Evolutionary conservation across 495 filamentous ascomycete genomes (phyloP).

Genomic region (Xylaria castorea): DNA sequence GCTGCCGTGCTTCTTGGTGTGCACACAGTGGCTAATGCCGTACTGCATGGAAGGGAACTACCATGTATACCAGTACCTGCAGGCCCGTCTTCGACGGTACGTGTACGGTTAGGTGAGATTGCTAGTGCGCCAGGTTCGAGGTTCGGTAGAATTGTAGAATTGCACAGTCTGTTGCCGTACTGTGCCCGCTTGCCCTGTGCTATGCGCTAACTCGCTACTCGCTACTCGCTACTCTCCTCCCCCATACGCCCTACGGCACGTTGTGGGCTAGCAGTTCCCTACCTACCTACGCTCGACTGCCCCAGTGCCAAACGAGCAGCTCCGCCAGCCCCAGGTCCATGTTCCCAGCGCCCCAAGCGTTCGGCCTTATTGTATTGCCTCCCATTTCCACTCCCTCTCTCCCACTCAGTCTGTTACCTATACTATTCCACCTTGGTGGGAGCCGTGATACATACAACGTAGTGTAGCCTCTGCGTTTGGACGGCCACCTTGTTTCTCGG

Average conservation of each 20-base stretch:
- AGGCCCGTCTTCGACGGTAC: neutral
- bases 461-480: constrained; percentile 1
- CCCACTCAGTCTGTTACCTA: constrained; percentile 11
- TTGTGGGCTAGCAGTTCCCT: neutral
- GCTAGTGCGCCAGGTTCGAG: neutral
- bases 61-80: neutral
- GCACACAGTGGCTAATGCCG: neutral
- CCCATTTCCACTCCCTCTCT: constrained; percentile 20
- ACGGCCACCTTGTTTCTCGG: constrained; percentile 12
- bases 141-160: constrained; percentile 7
- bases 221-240: neutral
- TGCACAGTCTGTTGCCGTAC: neutral
- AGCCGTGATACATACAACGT: constrained; percentile 23
- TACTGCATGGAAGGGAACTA: neutral
- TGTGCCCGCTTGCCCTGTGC: constrained; percentile 3
- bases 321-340: constrained; percentile 20
- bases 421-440: constrained; percentile 16
- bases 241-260: constrained; percentile 1
- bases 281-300: constrained; percentile 3
- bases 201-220: neutral
- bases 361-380: constrained; percentile 32
- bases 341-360: constrained; percentile 18
- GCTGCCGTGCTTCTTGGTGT: neutral
- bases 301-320: constrained; percentile 29
- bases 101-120: constrained; percentile 19